Evolutionary conservation across 176 grass and related monocot species (phyloP).

Genomic region (Neostapfia colusana): DNA sequence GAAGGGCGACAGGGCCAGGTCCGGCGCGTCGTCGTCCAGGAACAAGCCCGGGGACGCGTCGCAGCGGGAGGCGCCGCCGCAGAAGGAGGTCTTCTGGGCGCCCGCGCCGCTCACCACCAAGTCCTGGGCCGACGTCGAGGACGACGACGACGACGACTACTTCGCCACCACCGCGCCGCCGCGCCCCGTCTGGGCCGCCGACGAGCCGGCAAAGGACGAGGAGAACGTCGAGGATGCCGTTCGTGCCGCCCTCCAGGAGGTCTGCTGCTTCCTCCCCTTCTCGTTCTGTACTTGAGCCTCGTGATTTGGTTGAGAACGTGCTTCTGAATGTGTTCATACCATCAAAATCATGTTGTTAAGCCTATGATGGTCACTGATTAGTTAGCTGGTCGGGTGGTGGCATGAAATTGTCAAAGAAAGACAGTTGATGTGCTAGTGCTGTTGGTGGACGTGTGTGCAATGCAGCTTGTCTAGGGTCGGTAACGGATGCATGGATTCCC

Average conservation of each 20-base stretch:
- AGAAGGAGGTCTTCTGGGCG: slow-evolving; percentile 72
- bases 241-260: slow-evolving; percentile 59
- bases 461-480: background rate
- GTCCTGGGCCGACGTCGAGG: slow-evolving; percentile 93
- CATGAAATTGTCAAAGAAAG: background rate
- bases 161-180: slow-evolving; percentile 86
- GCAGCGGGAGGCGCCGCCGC: slow-evolving; percentile 48
- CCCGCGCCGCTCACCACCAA: slow-evolving; percentile 67
- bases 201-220: slow-evolving; percentile 30
- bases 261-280: slow-evolving; percentile 23
- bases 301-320: background rate
- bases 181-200: slow-evolving; percentile 52
- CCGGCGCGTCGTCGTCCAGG: slow-evolving; percentile 41
- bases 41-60: slow-evolving; percentile 34
- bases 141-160: slow-evolving; percentile 96
- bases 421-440: background rate
- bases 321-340: background rate
- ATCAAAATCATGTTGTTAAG: background rate
- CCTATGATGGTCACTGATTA: background rate
- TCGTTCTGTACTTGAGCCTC: background rate
- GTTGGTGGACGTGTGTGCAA: background rate
- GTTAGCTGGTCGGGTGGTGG: background rate
- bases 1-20: slow-evolving; percentile 70
- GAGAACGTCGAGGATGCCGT: slow-evolving; percentile 37
- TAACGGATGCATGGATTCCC: background rate